A percentile compares a stretch with the other conserved stretches of the same genome.
These are phyloP conservation scores for Kwoniella newhampshirensis DNA, from an alignment of 768 basidiomycete species.

Conservation along the genomic window DNA sequence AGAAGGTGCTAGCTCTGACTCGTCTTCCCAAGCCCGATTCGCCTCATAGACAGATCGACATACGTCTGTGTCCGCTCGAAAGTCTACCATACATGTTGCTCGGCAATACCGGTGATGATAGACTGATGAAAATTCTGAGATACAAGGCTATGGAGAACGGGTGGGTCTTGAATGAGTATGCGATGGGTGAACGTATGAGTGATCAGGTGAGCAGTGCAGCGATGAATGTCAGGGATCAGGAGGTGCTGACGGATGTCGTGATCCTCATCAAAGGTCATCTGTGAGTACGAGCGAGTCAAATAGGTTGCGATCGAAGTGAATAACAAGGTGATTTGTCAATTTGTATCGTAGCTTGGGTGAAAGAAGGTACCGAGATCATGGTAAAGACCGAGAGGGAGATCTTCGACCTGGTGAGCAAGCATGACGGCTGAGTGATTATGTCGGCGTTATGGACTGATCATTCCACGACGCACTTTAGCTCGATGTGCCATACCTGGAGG, in stretches of 20 bases:
- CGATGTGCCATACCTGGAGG: conserved; percentile 38
- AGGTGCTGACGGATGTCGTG: background rate
- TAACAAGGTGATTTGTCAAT: too few species aligned
- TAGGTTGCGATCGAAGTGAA: too few species aligned
- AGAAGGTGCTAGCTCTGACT: conserved; percentile 43
- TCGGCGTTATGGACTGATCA: background rate
- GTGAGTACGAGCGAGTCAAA: too few species aligned
- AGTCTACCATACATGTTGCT: conserved; percentile 46
- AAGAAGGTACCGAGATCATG: conserved; percentile 36
- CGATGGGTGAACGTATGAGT: conserved; percentile 36
- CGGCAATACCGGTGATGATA: conserved; percentile 50
- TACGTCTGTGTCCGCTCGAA: conserved; percentile 43
- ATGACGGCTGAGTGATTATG: too few species aligned
- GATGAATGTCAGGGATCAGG: background rate
- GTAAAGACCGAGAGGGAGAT: conserved; percentile 47
- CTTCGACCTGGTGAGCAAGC: conserved; percentile 36
- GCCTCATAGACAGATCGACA: conserved; percentile 46
- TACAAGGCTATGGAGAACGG: conserved; percentile 32
- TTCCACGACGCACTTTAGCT: conserved; percentile 24
- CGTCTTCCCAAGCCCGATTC: conserved; percentile 26
- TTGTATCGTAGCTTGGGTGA: conserved; percentile 26
- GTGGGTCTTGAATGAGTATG: conserved; percentile 50
- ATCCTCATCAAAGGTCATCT: background rate
- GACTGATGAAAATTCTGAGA: conserved; percentile 46
- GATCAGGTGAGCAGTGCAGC: conserved; percentile 12